Conservation (phyloP, 148 eudicot species). For the Rhododendron henanense region DNA sequence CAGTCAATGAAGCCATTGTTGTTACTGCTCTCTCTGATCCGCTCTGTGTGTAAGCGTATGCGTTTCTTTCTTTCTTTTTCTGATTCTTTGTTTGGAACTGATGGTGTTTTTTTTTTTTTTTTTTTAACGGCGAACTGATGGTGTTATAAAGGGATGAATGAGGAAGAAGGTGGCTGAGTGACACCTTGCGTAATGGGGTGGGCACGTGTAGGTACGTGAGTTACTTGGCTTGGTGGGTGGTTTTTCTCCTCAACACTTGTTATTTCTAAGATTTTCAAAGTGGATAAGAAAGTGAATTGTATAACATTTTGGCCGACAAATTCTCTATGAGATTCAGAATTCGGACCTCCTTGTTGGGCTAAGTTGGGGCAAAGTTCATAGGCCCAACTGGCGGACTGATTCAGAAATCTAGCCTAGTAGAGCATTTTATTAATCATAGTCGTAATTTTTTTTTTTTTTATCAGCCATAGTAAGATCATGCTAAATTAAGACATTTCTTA, state of each 20-base stretch:
- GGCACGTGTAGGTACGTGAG: constrained; percentile 15
- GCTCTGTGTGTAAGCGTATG: neutral
- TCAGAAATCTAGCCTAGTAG: too few relatives aligned
- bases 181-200: constrained; percentile 21
- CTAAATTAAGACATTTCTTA: too few relatives aligned
- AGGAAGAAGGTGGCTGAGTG: constrained; percentile 28
- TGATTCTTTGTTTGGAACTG: neutral
- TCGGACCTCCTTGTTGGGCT: neutral
- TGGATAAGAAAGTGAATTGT: neutral
- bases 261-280: neutral
- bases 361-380: too few relatives aligned
- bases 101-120: too few relatives aligned
- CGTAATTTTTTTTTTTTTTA: too few relatives aligned
- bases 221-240: neutral
- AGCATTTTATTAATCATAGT: too few relatives aligned
- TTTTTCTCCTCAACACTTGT: constrained; percentile 5
- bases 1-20: constrained; percentile 42
- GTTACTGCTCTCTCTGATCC: neutral
- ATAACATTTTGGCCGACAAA: neutral
- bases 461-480: too few relatives aligned
- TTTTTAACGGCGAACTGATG: too few relatives aligned
- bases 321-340: neutral
- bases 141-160: constrained; percentile 1
- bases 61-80: neutral
- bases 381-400: neutral